Percentiles rank a stretch among this genome's conserved stretches.
Conservation (phyloP, 2,329 filamentous ascomycete species). For the Aureobasidium sp. region DNA sequence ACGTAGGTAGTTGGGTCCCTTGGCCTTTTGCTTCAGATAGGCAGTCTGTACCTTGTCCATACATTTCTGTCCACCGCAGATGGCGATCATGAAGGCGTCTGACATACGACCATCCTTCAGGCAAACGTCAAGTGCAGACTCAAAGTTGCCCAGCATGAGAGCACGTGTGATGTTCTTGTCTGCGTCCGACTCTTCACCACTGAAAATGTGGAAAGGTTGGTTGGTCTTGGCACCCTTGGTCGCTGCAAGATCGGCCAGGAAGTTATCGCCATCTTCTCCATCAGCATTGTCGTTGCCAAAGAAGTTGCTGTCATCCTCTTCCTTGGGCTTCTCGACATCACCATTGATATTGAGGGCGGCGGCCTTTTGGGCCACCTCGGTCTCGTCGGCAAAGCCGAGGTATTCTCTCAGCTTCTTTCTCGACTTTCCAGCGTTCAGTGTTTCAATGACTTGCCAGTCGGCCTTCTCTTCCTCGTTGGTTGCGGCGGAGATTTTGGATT, state of each 20-base stretch:
- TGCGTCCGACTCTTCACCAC: slow-evolving; percentile 71
- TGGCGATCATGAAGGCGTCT: slow-evolving; percentile 96
- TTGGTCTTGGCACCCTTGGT: slow-evolving; percentile 90
- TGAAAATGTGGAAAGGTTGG: slow-evolving; percentile 86
- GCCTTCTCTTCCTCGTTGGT: slow-evolving; percentile 86
- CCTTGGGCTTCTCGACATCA: slow-evolving; percentile 43
- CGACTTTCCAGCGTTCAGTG: slow-evolving; percentile 77
- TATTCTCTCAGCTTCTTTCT: slow-evolving; percentile 80
- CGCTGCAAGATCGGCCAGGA: slow-evolving; percentile 75
- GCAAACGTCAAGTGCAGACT: slow-evolving; percentile 81
- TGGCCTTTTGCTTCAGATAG: slow-evolving; percentile 77
- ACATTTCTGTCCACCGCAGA: slow-evolving; percentile 87
- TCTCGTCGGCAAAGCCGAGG: slow-evolving; percentile 68
- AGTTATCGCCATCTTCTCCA: slow-evolving; percentile 66
- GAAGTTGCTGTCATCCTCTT: slow-evolving; percentile 47
- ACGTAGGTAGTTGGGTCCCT: slow-evolving; percentile 84
- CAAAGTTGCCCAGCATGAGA: slow-evolving; percentile 83
- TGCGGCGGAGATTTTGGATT: slow-evolving; percentile 66
- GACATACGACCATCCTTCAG: slow-evolving; percentile 76
- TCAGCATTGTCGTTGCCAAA: slow-evolving; percentile 61
- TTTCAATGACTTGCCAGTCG: slow-evolving; percentile 92
- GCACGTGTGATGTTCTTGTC: slow-evolving; percentile 84
- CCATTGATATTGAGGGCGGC: slow-evolving; percentile 40
- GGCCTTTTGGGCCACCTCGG: slow-evolving; percentile 40
- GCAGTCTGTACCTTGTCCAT: slow-evolving; percentile 89